Evolutionary conservation across 2,329 filamentous ascomycete genomes (phyloP), one percentile per base, ranked within the genome.

Genomic region (Akanthomyces muscarius): DNA sequence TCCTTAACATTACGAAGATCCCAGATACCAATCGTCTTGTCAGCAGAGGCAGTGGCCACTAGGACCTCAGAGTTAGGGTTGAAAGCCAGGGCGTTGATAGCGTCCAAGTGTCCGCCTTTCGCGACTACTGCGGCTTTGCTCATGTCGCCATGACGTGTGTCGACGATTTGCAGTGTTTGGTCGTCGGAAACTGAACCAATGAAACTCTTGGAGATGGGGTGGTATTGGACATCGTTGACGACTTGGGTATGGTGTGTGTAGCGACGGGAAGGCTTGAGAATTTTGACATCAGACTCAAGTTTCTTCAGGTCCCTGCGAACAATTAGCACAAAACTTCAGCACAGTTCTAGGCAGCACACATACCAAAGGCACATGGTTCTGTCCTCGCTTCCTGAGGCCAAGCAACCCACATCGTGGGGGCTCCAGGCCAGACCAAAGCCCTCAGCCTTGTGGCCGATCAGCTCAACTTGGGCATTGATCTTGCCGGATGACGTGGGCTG

Each of bases 191-290:
- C 95, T 18, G 91, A 94, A 66, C 94, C 96, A 65, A 99, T 90
- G 66, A 96, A 88, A 69, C 88, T 87, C 70, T 87, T 88, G 66
- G 94, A 91, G 50, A 92, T 85, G 10, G 94, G 93, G 70, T 98
- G 94, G 73, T 96, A 92, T 77, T 98, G 92, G 38, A 99, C 93
- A 71, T 99, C 95, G 74, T 99, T 99, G 73, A 99, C 95, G 61
- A 95, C 90, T 30, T 94, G 88, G 23, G 84, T 88, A 75, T 99
- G 96, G 68, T 97, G 91, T 0, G 87, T 94, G 77, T 95, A 98
- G 45, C 86, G 89, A 54, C 89, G 85, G 5, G 83, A 80, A 14
- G 92, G 88, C 69, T 86, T 86, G 58, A 98, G 80, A 36, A 83
- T 84, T 71, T 86, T 90, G 75, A 87, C 88, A 64, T 84, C 84